Evolutionary conservation across 2,329 filamentous ascomycete genomes (phyloP), one percentile per base, ranked within the genome.

Genomic region (Colletotrichum sp.): DNA sequence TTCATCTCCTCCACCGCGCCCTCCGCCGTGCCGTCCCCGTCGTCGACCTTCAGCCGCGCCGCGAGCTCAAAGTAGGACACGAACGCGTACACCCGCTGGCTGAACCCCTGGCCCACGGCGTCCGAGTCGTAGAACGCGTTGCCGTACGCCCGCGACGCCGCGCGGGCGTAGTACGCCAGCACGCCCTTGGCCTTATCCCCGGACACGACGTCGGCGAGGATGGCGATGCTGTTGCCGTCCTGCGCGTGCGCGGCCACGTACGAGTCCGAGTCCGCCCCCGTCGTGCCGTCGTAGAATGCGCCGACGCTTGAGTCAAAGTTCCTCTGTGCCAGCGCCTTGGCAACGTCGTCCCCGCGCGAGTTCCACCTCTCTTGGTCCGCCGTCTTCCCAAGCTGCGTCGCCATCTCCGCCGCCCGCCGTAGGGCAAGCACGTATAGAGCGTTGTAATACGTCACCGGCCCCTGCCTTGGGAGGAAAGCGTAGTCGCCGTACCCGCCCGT

Each of bases 101-200:
- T 84, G 78, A 86, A 89, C 1, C 83, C 85, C 0, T 76, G 77
- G 1, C 78, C 79, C 0, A 89, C 79, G 5, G 82, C 79, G 59
- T 83, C 86, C 49, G 85, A 87, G 79, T 90, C 88, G 79, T 88
- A 90, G 79, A 90, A 90, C 3, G 89, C 83, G 77, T 90, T 90
- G 4, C 89, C 89, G 75, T 89, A 90, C 1, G 81, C 80, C 9
- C 82, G 82, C 0, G 83, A 79, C 21, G 84, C 85, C 6, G 83
- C 77, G 18, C 76, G 78, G 6, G 82, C 76, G 21, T 89, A 84
- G 77, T 88, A 89, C 2, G 80, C 64, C 5, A 90, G 81, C 16
- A 86, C 83, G 0, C 81, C 81, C 9, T 80, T 77, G 2, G 86
- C 84, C 5, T 80, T 80, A 0, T 76, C 71, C 60, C 84, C 82